These are phyloP conservation scores for Nigrospora sphaerica DNA, from an alignment of 2,329 filamentous ascomycete species.

Conservation along the genomic window DNA sequence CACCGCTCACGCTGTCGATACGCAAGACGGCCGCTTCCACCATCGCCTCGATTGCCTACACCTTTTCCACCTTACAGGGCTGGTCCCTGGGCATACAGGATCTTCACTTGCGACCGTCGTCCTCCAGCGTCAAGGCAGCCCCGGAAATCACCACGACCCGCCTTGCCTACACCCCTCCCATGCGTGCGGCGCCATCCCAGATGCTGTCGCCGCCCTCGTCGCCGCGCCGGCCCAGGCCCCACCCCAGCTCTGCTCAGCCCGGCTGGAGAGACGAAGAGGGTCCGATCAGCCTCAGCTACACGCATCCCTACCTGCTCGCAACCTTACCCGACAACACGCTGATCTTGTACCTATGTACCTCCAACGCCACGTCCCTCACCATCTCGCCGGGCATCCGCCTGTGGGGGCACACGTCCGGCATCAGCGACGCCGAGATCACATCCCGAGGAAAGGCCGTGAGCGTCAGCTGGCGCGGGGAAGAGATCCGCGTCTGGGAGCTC, in stretches of 20 bases:
- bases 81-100: slow-evolving; percentile 95
- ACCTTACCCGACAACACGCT: slow-evolving; percentile 84
- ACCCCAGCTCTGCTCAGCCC: slow-evolving; percentile 1
- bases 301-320: slow-evolving; percentile 78
- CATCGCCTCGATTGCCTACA: slow-evolving; percentile 82
- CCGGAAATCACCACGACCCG: slow-evolving; percentile 29
- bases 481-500: slow-evolving; percentile 82
- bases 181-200: slow-evolving; percentile 12
- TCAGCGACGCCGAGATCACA: slow-evolving; percentile 79
- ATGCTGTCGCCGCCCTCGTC: slow-evolving; percentile 15
- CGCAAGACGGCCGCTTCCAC: slow-evolving; percentile 57
- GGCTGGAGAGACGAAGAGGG: slow-evolving; percentile 23
- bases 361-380: slow-evolving; percentile 56
- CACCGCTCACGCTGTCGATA: slow-evolving; percentile 77
- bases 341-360: slow-evolving; percentile 73
- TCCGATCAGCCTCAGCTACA: slow-evolving; percentile 61
- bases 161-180: slow-evolving; percentile 30
- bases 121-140: slow-evolving; percentile 12
- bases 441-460: slow-evolving; percentile 82
- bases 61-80: slow-evolving; percentile 68
- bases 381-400: slow-evolving; percentile 70
- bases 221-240: slow-evolving; percentile 10
- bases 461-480: slow-evolving; percentile 72
- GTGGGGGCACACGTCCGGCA: slow-evolving; percentile 88
- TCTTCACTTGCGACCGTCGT: slow-evolving; percentile 49